phyloP scores from a whole-genome alignment of 495 filamentous ascomycete genomes.

The Aspergillus olivimuriae region DNA sequence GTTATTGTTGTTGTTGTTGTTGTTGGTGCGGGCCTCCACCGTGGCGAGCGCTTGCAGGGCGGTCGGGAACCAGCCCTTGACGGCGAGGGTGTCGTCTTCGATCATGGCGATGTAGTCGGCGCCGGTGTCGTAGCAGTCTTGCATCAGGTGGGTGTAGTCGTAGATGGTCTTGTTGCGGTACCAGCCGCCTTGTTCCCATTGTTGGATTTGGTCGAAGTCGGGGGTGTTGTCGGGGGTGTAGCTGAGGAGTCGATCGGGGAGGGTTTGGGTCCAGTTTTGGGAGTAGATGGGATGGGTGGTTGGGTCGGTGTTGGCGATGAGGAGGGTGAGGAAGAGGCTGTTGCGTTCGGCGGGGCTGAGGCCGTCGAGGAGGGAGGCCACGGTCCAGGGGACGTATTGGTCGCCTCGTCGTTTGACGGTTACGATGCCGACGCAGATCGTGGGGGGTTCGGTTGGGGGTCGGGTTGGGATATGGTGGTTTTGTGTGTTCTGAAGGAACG shows the following conservation, averaged over 20 bases:
- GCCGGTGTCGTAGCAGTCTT: conserved; percentile 12
- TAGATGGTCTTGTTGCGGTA: conserved; percentile 15
- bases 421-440: conserved; percentile 12
- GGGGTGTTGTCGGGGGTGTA: conserved; percentile 30
- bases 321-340: conserved; percentile 20
- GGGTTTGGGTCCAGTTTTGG: conserved; percentile 12
- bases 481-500: conserved; percentile 21
- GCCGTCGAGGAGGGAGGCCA: conserved; percentile 41
- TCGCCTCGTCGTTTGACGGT: conserved; percentile 10
- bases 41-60: conserved; percentile 5
- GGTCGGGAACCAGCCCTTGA: conserved; percentile 14
- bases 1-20: too few relatives aligned
- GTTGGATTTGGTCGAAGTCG: conserved; percentile 33
- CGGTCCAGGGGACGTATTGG: conserved; percentile 33
- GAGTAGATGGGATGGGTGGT: conserved; percentile 8
- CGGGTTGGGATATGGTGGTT: background rate
- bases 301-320: conserved; percentile 44
- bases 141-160: conserved; percentile 12
- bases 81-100: conserved; percentile 14
- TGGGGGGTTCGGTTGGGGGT: background rate
- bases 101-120: conserved; percentile 14
- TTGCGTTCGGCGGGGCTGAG: conserved; percentile 31
- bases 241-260: conserved; percentile 9
- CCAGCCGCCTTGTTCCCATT: conserved; percentile 24
- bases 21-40: too few relatives aligned